These are phyloP conservation scores for Comarum palustre DNA, from an alignment of 306 rosid species.

Conservation along the genomic window DNA sequence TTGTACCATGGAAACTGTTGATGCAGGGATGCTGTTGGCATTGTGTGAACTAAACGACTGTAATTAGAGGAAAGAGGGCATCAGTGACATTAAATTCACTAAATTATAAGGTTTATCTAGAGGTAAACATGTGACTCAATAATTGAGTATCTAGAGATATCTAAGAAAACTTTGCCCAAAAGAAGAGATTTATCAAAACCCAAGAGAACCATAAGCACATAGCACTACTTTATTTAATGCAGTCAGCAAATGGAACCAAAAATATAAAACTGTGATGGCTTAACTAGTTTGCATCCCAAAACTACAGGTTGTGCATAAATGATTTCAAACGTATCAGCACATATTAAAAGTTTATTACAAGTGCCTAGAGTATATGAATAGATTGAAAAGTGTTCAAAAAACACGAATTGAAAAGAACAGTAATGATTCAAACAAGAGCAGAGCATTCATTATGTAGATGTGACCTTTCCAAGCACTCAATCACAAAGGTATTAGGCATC, in stretches of 20 bases:
- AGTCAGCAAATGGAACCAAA: not conserved
- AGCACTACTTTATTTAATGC: not conserved
- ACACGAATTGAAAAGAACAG: not conserved
- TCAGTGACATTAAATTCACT: constrained; percentile 4
- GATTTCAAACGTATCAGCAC: not conserved
- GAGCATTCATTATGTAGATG: not conserved
- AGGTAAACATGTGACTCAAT: not conserved
- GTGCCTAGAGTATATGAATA: not conserved
- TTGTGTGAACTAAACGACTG: constrained; percentile 65
- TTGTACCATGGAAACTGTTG: constrained; percentile 74
- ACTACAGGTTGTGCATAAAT: not conserved
- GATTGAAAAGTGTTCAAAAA: not conserved
- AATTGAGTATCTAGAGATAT: not conserved
- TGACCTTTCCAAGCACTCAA: not conserved
- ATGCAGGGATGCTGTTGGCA: constrained; percentile 52
- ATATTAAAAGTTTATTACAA: not conserved
- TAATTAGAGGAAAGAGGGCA: constrained; percentile 13
- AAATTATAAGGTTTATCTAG: not conserved
- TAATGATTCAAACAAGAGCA: not conserved
- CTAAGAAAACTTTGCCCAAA: not conserved
- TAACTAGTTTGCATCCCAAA: not conserved
- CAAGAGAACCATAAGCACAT: not conserved
- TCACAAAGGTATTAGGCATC: not conserved
- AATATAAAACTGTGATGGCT: not conserved
- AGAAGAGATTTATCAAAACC: not conserved